A percentile compares a stretch with the other conserved stretches of the same genome.
phyloP scores from a whole-genome alignment of 768 basidiomycete species.

The Pleurotus salmoneostramineus region DNA sequence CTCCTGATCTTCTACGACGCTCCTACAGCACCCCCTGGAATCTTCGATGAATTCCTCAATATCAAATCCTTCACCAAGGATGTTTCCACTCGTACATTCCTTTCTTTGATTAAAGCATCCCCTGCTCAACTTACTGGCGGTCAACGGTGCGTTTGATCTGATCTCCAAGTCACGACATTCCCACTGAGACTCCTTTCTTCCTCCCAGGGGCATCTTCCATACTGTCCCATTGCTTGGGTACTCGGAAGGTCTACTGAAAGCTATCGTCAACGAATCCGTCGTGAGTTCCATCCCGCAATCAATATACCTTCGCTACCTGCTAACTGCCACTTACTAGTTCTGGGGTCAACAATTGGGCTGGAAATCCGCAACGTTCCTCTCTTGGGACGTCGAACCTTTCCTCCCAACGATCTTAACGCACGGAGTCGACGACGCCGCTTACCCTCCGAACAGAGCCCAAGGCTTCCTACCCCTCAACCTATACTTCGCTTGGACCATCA shows the following conservation, averaged over 20 bases:
- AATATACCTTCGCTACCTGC: not conserved
- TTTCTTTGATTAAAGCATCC: conserved; percentile 32
- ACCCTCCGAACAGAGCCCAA: conserved; percentile 29
- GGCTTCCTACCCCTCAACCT: conserved; percentile 24
- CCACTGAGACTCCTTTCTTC: conserved; percentile 9
- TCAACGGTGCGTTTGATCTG: conserved; percentile 12
- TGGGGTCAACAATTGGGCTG: conserved; percentile 33
- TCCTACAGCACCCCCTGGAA: conserved; percentile 41
- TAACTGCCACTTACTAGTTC: conserved; percentile 27
- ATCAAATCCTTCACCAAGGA: conserved; percentile 36
- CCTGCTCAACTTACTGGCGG: conserved; percentile 30
- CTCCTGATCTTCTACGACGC: conserved; percentile 56
- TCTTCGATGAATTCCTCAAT: conserved; percentile 48
- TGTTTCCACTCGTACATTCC: conserved; percentile 35
- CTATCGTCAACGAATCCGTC: conserved; percentile 38
- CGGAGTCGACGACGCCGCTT: conserved; percentile 35
- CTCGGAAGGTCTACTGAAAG: conserved; percentile 30
- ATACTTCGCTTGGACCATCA: conserved; percentile 18
- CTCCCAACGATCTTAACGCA: conserved; percentile 36
- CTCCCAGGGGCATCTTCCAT: conserved; percentile 28
- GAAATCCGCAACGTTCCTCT: conserved; percentile 27
- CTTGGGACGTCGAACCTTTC: conserved; percentile 52
- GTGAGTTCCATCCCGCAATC: conserved; percentile 17
- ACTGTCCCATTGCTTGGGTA: conserved; percentile 37
- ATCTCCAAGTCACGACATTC: not conserved